Evolutionary conservation across 2,329 filamentous ascomycete species (phyloP).

Genomic region (Fusarium palustre): DNA sequence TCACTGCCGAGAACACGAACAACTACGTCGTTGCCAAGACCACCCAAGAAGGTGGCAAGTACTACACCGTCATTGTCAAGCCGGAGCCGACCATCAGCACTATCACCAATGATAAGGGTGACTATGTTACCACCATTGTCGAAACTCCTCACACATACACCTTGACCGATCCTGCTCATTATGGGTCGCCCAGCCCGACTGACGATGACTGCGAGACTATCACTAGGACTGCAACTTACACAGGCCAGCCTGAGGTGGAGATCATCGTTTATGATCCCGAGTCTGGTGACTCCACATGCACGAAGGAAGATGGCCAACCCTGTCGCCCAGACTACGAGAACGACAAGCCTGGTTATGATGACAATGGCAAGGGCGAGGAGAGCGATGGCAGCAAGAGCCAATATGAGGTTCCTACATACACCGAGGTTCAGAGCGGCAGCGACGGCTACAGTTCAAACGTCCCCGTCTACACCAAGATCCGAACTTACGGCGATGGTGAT

Average conservation of each 20-base stretch:
- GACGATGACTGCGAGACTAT: slow-evolving; percentile 32
- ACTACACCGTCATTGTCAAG: slow-evolving; percentile 40
- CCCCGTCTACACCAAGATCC: slow-evolving; percentile 37
- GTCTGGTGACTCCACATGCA: slow-evolving; percentile 49
- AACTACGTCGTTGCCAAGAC: slow-evolving; percentile 41
- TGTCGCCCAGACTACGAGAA: slow-evolving; percentile 38
- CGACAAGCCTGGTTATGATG: slow-evolving; percentile 12
- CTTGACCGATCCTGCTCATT: slow-evolving; percentile 44
- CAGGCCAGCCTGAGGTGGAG: slow-evolving; percentile 46
- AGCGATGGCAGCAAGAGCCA: slow-evolving; percentile 12
- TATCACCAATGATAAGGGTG: slow-evolving; percentile 38
- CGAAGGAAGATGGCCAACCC: slow-evolving; percentile 45
- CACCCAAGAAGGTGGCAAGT: slow-evolving; percentile 40
- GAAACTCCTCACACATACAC: slow-evolving; percentile 33
- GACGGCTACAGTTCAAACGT: slow-evolving; percentile 10
- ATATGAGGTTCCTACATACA: slow-evolving; percentile 19
- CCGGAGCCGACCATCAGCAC: slow-evolving; percentile 33
- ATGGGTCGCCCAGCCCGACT: slow-evolving; percentile 43
- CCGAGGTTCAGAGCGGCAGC: slow-evolving; percentile 20
- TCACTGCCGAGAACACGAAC: slow-evolving; percentile 32
- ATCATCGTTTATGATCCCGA: slow-evolving; percentile 49
- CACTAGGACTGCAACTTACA: slow-evolving; percentile 36
- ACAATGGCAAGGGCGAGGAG: slow-evolving; percentile 10
- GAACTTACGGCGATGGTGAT: slow-evolving; percentile 23
- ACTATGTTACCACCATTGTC: slow-evolving; percentile 34